Conservation (phyloP, 345 rosid species). For the Citrus inodora region DNA sequence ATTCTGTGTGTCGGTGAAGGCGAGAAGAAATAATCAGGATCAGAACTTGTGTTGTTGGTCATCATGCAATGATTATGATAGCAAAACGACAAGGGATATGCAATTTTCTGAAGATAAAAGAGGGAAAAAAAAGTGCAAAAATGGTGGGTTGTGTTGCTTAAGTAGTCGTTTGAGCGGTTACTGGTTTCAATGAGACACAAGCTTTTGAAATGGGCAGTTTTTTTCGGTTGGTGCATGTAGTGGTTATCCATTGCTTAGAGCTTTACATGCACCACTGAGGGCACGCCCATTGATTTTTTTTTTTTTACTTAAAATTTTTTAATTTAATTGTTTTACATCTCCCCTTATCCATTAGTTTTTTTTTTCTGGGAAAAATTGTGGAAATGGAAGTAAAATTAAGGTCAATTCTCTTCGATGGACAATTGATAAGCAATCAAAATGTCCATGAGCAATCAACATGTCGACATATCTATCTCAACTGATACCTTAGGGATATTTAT, state of each 20-base stretch:
- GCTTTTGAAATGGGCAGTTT: conserved; percentile 26
- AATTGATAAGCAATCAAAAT: no score
- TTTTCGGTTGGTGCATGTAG: conserved; percentile 29
- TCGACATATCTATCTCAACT: no score
- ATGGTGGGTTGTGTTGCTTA: conserved; percentile 26
- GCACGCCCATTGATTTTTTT: not conserved
- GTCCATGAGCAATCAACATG: no score
- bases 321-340: not conserved
- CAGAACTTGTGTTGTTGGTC: conserved; percentile 23
- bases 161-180: conserved; percentile 38
- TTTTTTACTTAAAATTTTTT: no score
- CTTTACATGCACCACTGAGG: not conserved
- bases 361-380: not conserved
- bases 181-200: conserved; percentile 9
- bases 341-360: not conserved
- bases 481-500: no score
- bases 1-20: conserved; percentile 18
- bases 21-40: conserved; percentile 21
- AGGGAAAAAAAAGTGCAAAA: conserved; percentile 13
- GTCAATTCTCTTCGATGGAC: no score
- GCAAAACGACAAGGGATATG: not conserved
- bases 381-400: no score
- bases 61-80: conserved; percentile 10
- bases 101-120: not conserved
- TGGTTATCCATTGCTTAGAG: conserved; percentile 11